Evolutionary conservation across 257 asterid genomes (phyloP).

Genomic region (Lavandula angustifolia): DNA sequence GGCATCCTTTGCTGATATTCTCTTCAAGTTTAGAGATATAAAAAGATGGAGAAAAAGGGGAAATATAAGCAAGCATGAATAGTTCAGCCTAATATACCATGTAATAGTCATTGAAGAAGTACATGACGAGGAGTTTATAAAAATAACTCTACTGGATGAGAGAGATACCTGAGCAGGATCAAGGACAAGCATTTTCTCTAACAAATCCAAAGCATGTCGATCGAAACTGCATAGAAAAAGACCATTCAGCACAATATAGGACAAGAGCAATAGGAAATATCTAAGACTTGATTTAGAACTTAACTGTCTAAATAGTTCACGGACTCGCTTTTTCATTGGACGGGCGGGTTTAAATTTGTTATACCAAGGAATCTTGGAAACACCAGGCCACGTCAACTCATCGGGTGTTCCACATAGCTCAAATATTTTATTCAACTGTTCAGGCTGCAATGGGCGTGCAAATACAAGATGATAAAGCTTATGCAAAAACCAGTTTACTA

Average conservation of each 20-base stretch:
- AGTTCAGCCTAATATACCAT: neutral
- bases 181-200: conserved; percentile 90
- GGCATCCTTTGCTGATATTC: conserved; percentile 92
- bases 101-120: neutral
- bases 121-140: neutral
- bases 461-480: conserved; percentile 6
- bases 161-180: conserved; percentile 91
- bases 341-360: conserved; percentile 88
- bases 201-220: conserved; percentile 81
- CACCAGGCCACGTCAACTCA: conserved; percentile 96
- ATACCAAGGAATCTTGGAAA: conserved; percentile 94
- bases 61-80: conserved; percentile 2
- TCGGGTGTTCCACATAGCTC: conserved; percentile 99
- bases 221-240: conserved; percentile 65
- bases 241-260: conserved; percentile 30
- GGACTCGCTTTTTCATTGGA: conserved; percentile 77
- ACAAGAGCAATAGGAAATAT: conserved; percentile 15
- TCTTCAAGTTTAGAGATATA: conserved; percentile 48
- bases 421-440: conserved; percentile 85
- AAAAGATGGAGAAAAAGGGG: conserved; percentile 19
- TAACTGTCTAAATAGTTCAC: conserved; percentile 88
- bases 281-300: conserved; percentile 37
- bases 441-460: conserved; percentile 62
- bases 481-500: conserved; percentile 18
- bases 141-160: conserved; percentile 24